Evolutionary conservation across 495 filamentous ascomycete genomes (phyloP), one percentile per base, ranked within the genome.

Genomic region (Hypoxylon fragiforme): DNA sequence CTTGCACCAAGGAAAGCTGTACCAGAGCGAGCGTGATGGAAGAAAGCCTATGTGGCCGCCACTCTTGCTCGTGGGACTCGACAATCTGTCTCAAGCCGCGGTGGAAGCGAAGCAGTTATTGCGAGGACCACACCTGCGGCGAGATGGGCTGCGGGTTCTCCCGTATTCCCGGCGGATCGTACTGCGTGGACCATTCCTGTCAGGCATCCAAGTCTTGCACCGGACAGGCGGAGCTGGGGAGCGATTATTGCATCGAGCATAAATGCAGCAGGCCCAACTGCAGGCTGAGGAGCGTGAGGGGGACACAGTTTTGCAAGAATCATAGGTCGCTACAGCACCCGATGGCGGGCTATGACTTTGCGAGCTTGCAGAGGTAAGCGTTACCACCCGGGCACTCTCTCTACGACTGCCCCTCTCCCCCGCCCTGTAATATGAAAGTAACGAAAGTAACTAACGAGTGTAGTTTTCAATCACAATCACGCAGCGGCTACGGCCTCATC

Each of bases 121-220:
- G 58, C 32, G 51, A 56, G 32, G 58, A 62, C 21, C 58, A 62
- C 26, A 62, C 58, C 12, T 62, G 58, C 18, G 58, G 58, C 20
- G 58, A 62, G 32, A 56, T 62, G 58, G 58, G 58, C 28, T 62
- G 58, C 21, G 58, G 58, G 11, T 62, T 56, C 9, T 24, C 58
- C 7, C 47, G 51, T 18, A 12, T 39, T n/a, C 16, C 58, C 3
- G 52, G 52, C 13, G 58, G 58, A 28, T 62, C 58, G 3, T 62
- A 62, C 28, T 62, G 58, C 30, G 12, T 43, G 12, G 58, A 62
- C 20, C 58, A 62, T 26, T 62, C 58, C 18, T 62, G 58, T 26
- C 58, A 62, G 26, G 58, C 47, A 3, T 56, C 52, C 3, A 48
- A 50, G 15, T 56, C 58, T 4, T 62, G 58, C 12, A 57, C 48